Conservation (phyloP, 495 filamentous ascomycete species). For the Polyplosphaeria fusca region DNA sequence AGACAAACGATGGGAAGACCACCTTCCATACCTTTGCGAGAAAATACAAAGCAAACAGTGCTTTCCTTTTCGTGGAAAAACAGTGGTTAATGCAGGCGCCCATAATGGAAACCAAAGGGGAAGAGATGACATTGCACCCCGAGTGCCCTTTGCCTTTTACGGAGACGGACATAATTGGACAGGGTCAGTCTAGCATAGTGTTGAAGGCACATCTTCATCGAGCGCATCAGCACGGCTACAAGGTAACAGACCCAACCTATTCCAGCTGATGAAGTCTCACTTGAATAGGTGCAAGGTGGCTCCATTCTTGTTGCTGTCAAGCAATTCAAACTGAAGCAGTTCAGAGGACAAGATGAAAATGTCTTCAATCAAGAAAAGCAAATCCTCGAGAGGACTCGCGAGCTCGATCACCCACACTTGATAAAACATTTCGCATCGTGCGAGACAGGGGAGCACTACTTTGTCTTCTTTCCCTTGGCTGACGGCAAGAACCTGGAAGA, state of each 20-base stretch:
- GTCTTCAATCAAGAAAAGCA: not conserved
- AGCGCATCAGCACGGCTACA: not conserved
- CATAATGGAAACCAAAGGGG: not conserved
- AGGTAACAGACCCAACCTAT: not conserved
- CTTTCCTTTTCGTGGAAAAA: not conserved
- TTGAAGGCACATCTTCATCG: not conserved
- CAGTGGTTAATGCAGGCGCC: constrained; percentile 4
- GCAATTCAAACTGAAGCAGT: not conserved
- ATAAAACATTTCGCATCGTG: not conserved
- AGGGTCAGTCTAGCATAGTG: not conserved
- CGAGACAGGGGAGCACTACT: not conserved
- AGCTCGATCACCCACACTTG: not conserved
- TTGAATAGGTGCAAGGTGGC: not conserved
- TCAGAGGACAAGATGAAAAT: not conserved
- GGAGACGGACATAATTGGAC: not conserved
- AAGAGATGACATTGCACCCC: not conserved
- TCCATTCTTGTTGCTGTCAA: not conserved
- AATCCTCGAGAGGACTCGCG: not conserved
- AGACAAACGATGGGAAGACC: not conserved
- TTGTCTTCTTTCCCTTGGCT: constrained; percentile 8
- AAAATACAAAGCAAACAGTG: not conserved
- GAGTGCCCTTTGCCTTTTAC: constrained; percentile 1
- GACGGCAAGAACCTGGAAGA: not conserved
- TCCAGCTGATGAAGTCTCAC: not conserved
- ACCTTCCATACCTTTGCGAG: too few relatives aligned